Percentiles rank a stretch among this genome's conserved stretches.
Evolutionary conservation across 2,329 filamentous ascomycete species (phyloP).

Genomic region (Diaporthe citriasiana): DNA sequence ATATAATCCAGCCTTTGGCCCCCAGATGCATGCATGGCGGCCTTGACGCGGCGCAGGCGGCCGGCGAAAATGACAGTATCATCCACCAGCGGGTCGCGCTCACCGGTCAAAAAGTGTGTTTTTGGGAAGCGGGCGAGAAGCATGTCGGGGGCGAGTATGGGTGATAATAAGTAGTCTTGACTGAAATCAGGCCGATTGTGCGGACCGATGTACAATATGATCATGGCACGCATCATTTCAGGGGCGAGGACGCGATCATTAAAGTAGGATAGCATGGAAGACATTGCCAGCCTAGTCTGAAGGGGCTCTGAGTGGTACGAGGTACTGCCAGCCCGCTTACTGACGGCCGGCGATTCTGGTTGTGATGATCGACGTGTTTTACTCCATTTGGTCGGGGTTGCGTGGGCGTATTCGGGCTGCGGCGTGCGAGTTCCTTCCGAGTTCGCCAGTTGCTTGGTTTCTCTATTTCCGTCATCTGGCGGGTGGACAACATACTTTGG

Average conservation of each 20-base stretch:
- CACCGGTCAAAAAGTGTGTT: conserved; percentile 93
- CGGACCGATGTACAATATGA: conserved; percentile 95
- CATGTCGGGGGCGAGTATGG: conserved; percentile 87
- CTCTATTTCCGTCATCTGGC: conserved; percentile 42
- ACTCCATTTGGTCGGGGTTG: conserved; percentile 57
- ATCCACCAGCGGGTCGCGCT: conserved; percentile 94
- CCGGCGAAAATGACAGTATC: conserved; percentile 98
- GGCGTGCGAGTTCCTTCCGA: conserved; percentile 51
- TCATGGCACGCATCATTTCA: conserved; percentile 99
- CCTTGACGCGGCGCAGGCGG: conserved; percentile 84
- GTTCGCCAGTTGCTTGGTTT: conserved; percentile 42
- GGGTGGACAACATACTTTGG: conserved; percentile 47
- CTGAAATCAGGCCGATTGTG: conserved; percentile 94
- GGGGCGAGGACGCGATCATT: conserved; percentile 95
- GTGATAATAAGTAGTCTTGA: conserved; percentile 91
- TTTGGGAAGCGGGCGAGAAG: conserved; percentile 91
- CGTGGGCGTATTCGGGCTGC: conserved; percentile 66
- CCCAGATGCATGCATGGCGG: conserved; percentile 63
- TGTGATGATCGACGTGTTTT: conserved; percentile 44
- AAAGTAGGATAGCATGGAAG: conserved; percentile 98
- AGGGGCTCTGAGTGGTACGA: conserved; percentile 72
- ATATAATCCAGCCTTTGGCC: conserved; percentile 67
- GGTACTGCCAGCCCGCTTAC: conserved; percentile 45
- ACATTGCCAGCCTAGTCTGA: conserved; percentile 90
- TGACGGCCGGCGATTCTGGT: conserved; percentile 43